Percentiles rank a stretch among this genome's conserved stretches.
Conservation (phyloP, 148 eudicot species). For the Fagopyrum esculentum region DNA sequence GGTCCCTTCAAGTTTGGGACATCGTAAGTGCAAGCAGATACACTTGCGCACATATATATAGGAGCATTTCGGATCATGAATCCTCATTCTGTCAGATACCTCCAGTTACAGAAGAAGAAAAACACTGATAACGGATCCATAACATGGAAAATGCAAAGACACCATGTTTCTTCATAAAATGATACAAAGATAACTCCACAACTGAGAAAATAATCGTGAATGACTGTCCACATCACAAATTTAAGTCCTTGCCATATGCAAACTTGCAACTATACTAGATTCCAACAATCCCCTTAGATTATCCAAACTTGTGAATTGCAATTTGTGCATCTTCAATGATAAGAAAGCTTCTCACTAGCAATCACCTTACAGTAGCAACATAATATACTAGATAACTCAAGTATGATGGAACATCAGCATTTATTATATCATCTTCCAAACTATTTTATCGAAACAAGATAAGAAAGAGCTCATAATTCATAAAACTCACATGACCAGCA, state of each 20-base stretch:
- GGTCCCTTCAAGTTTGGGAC: background rate
- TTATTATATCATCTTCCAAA: background rate
- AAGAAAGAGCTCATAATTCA: background rate
- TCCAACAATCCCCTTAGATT: background rate
- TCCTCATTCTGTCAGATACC: background rate
- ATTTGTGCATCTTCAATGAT: background rate
- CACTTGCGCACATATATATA: background rate
- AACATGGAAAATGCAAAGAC: background rate
- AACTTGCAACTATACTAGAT: background rate
- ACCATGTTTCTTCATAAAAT: background rate
- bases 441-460: background rate
- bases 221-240: background rate
- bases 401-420: too few species aligned
- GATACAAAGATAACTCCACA: background rate
- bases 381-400: background rate
- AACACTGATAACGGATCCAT: background rate
- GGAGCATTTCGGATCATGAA: background rate
- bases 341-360: background rate
- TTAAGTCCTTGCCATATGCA: background rate
- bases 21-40: background rate
- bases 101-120: background rate
- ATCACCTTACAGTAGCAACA: background rate
- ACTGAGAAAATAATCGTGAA: background rate
- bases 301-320: background rate
- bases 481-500: slow-evolving; percentile 80